Conservation (phyloP, 179 eudicot species). For the Vitellaria paradoxa region DNA sequence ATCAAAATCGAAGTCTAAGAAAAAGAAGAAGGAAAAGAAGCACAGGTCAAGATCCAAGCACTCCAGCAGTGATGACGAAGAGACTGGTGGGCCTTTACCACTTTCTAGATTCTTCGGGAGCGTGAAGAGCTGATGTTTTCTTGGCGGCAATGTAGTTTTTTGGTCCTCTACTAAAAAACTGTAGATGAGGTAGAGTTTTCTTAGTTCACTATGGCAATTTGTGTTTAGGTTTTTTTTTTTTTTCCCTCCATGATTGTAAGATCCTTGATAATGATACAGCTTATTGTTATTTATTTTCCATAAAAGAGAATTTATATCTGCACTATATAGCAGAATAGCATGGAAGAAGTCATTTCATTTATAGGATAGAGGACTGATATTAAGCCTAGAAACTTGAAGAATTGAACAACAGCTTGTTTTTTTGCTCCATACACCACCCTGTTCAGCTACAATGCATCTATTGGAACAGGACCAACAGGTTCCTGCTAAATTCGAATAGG, state of each 20-base stretch:
- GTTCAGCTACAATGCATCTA: too few species aligned
- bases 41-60: slow-evolving; percentile 71
- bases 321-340: neutral
- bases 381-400: neutral
- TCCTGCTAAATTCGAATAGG: too few species aligned
- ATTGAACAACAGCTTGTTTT: neutral
- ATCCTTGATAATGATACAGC: neutral
- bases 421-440: neutral
- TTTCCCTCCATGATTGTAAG: neutral
- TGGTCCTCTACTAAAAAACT: neutral
- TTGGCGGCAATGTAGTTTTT: neutral
- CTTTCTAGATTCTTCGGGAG: slow-evolving; percentile 95
- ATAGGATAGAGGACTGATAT: neutral
- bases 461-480: too few species aligned
- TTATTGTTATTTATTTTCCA: slow-evolving; percentile 4
- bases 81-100: slow-evolving; percentile 76
- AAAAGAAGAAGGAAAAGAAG: slow-evolving; percentile 63
- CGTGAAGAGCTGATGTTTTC: slow-evolving; percentile 47
- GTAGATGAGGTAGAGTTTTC: neutral
- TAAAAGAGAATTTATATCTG: neutral
- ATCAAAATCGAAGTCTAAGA: slow-evolving; percentile 72
- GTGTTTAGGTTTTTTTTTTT: neutral
- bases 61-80: slow-evolving; percentile 48
- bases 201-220: neutral
- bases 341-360: neutral